A percentile compares a stretch with the other conserved stretches of the same genome.
phyloP scores from a whole-genome alignment of 2,329 filamentous ascomycete genomes.

The Colletotrichum sp. region DNA sequence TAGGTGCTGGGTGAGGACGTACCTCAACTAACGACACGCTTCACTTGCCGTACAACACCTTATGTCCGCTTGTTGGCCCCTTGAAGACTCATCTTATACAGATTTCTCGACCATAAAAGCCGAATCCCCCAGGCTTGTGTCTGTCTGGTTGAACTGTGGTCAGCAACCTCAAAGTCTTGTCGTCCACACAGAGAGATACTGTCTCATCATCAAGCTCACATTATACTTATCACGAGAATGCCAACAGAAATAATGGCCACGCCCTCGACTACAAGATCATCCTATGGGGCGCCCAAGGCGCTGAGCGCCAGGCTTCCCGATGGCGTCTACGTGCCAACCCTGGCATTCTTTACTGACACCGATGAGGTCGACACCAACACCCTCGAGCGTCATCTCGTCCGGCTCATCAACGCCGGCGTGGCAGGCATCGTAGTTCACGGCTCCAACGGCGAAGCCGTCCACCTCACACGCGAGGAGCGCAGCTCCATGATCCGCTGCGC shows the following conservation, averaged over 20 bases:
- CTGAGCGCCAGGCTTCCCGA: background rate
- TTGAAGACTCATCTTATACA: background rate
- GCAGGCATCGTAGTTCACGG: constrained; percentile 73
- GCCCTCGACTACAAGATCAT: background rate
- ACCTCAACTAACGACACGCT: background rate
- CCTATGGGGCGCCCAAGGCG: constrained; percentile 11
- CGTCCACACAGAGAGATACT: accelerated
- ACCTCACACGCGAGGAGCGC: constrained; percentile 73
- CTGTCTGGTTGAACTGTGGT: background rate
- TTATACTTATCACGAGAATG: background rate
- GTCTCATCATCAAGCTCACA: background rate
- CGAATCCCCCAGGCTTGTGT: background rate
- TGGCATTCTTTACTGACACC: constrained; percentile 39
- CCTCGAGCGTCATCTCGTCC: constrained; percentile 37
- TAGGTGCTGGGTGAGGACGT: background rate
- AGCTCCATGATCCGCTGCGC: constrained; percentile 71
- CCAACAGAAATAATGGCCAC: background rate
- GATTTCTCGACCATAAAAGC: background rate
- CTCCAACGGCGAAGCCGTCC: constrained; percentile 77
- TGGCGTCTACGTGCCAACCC: constrained; percentile 42
- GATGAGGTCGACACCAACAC: constrained; percentile 37
- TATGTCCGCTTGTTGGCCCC: background rate
- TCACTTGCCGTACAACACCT: background rate
- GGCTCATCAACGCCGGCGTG: constrained; percentile 60
- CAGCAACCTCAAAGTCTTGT: background rate